These are phyloP conservation scores for Smittium culicis DNA, from an alignment of 371 early-diverging fungal genomes.

Conservation along the genomic window DNA sequence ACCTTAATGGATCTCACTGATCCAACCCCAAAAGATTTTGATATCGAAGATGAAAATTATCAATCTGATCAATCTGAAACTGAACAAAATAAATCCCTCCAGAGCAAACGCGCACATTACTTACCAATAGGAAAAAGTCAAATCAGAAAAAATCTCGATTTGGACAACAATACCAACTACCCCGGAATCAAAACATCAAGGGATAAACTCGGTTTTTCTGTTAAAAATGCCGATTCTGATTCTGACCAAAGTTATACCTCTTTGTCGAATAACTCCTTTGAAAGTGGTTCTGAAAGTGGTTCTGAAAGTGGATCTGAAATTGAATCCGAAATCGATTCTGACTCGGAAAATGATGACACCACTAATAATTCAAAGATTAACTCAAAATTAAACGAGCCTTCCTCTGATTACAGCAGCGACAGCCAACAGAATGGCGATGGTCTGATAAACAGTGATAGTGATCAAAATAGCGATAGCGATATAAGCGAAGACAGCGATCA, in stretches of 20 bases:
- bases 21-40: conserved; percentile 1
- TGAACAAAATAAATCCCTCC: conserved; percentile 18
- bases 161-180: conserved; percentile 62
- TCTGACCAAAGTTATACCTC: conserved; percentile 24
- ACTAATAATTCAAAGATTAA: no score
- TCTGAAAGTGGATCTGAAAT: conserved; percentile 18
- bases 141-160: conserved; percentile 42
- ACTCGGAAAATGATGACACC: conserved; percentile 10
- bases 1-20: background rate
- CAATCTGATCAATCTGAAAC: background rate
- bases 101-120: conserved; percentile 46
- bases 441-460: background rate
- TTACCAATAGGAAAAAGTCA: conserved; percentile 56
- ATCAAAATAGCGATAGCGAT: background rate
- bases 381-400: conserved; percentile 29
- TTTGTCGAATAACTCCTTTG: conserved; percentile 12
- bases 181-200: conserved; percentile 48
- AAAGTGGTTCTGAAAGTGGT: conserved; percentile 33
- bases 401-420: conserved; percentile 16
- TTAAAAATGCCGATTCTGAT: conserved; percentile 28
- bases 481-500: background rate
- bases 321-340: conserved; percentile 18
- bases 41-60: background rate
- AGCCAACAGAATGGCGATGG: conserved; percentile 18
- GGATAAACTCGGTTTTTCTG: conserved; percentile 27